These are phyloP conservation scores for Trametes polyzona DNA, from an alignment of 1,284 basidiomycete species.

Conservation along the genomic window DNA sequence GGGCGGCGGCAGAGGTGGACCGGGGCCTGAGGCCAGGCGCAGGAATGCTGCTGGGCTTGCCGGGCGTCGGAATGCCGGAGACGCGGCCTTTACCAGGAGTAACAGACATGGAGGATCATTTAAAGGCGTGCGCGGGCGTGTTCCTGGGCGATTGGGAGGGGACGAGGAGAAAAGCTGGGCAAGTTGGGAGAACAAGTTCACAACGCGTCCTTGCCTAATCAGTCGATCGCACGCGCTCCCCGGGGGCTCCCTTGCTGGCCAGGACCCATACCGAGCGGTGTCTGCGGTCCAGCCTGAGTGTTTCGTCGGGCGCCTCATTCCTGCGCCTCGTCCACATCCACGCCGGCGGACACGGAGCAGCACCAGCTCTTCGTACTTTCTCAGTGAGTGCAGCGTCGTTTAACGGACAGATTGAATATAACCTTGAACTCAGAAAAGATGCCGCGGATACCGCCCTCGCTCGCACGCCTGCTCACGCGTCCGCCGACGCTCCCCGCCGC, in stretches of 20 bases:
- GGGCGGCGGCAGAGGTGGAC: conserved; percentile 57
- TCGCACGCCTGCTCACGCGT: conserved; percentile 28
- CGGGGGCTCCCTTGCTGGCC: conserved; percentile 12
- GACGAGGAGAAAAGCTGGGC: not conserved
- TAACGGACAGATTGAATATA: not conserved
- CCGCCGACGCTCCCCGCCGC: conserved; percentile 24
- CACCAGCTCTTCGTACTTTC: not conserved
- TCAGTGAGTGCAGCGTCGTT: not conserved
- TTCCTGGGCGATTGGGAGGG: not conserved
- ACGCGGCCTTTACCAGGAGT: conserved; percentile 58
- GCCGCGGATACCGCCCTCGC: conserved; percentile 34
- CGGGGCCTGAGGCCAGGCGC: conserved; percentile 68
- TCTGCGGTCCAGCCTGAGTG: conserved; percentile 6
- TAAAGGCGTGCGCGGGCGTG: conserved; percentile 5
- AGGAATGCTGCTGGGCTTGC: conserved; percentile 60
- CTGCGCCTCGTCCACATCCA: conserved; percentile 13
- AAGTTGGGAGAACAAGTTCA: conserved; percentile 5
- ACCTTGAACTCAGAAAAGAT: conserved; percentile 10
- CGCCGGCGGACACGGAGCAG: conserved; percentile 1
- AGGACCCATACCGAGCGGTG: not conserved
- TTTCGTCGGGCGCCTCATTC: conserved; percentile 11
- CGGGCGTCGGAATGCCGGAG: conserved; percentile 64
- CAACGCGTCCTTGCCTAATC: conserved; percentile 16
- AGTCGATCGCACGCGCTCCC: conserved; percentile 8
- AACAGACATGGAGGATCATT: conserved; percentile 38